Conservation (phyloP, 2,329 filamentous ascomycete species). For the Fusarium hostae region DNA sequence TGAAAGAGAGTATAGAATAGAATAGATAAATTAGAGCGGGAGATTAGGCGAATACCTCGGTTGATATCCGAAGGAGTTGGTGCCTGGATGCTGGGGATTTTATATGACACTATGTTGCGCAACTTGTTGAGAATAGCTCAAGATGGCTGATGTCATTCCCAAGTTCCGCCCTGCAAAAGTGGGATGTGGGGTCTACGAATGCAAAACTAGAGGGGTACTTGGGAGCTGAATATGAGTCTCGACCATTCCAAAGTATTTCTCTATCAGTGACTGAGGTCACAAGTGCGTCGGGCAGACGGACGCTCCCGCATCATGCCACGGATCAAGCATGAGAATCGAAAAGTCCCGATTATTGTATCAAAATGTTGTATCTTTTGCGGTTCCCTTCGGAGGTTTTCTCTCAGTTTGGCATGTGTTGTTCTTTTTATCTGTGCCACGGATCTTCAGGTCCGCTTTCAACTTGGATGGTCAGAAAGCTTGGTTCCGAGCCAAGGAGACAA, state of each 20-base stretch:
- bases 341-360: conserved; percentile 7
- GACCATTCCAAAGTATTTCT: conserved; percentile 8
- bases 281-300: conserved; percentile 20
- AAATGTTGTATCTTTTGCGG: not conserved
- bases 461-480: conserved; percentile 29
- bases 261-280: conserved; percentile 13
- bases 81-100: conserved; percentile 6
- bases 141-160: conserved; percentile 44
- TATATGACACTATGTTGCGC: conserved; percentile 28
- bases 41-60: not conserved
- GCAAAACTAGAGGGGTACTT: conserved; percentile 23
- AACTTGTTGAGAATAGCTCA: conserved; percentile 36
- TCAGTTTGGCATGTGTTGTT: conserved; percentile 1
- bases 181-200: conserved; percentile 17
- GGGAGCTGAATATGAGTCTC: not conserved
- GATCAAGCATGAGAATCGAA: conserved; percentile 1
- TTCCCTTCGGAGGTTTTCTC: not conserved
- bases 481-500: not conserved
- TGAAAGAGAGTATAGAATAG: conserved; percentile 13
- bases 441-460: conserved; percentile 29
- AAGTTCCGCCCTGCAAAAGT: conserved; percentile 32
- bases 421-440: conserved; percentile 21
- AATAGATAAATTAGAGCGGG: not conserved
- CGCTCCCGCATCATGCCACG: conserved; percentile 19
- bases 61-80: not conserved